phyloP scores from a whole-genome alignment of 352 stramenopile species.

The Pilasporangium apinafurcum region DNA sequence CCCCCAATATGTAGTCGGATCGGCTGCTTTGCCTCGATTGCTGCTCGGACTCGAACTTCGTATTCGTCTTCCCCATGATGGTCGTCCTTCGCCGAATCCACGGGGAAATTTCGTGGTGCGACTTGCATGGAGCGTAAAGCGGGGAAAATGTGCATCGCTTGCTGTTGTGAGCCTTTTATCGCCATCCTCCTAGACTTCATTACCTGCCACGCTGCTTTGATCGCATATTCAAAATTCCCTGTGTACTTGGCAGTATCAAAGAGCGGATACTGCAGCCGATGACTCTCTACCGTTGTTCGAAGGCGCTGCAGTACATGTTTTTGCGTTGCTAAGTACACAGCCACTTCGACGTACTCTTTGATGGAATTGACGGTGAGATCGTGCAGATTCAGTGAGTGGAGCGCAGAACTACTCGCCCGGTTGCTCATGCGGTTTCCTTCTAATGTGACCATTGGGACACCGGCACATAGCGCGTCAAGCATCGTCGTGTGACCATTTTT shows the following conservation, averaged over 20 bases:
- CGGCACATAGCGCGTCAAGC: constrained; percentile 72
- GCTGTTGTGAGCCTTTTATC: too few relatives aligned
- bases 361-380: constrained; percentile 55
- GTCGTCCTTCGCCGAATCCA: constrained; percentile 28
- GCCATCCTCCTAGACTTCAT: constrained; percentile 12
- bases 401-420: constrained; percentile 46
- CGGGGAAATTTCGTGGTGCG: constrained; percentile 17
- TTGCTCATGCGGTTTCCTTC: constrained; percentile 67
- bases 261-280: constrained; percentile 35
- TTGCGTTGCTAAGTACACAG: constrained; percentile 40
- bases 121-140: constrained; percentile 9
- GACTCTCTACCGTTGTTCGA: constrained; percentile 28
- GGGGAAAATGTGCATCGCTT: constrained; percentile 37
- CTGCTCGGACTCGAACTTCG: constrained; percentile 17
- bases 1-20: constrained; percentile 68
- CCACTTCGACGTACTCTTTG: constrained; percentile 80
- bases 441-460: constrained; percentile 66
- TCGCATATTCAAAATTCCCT: constrained; percentile 28
- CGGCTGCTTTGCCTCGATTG: constrained; percentile 14
- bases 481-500: constrained; percentile 86
- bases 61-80: constrained; percentile 30
- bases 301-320: constrained; percentile 21
- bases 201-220: constrained; percentile 43
- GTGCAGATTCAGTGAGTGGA: constrained; percentile 42
- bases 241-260: constrained; percentile 67